Percentiles rank a stretch among this genome's conserved stretches.
Evolutionary conservation across 306 rosid species (phyloP).

Genomic region (Echinosophora koreensis): DNA sequence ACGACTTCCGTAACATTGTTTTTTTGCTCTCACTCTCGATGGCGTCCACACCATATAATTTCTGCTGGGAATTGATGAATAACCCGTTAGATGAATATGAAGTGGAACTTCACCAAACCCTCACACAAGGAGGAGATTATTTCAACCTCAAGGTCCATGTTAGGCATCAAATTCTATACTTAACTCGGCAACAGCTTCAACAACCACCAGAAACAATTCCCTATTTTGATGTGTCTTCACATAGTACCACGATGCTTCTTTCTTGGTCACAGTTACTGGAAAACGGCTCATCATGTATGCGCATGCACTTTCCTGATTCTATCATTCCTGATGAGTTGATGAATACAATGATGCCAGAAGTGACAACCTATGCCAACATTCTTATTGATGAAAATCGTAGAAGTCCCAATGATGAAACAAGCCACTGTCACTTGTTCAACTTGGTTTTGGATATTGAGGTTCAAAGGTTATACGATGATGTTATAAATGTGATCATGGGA

Average conservation of each 20-base stretch:
- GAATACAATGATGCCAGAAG: neutral
- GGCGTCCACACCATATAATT: too few relatives aligned
- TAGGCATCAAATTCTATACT: neutral
- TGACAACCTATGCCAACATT: neutral
- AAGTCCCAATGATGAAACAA: too few relatives aligned
- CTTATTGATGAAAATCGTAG: neutral
- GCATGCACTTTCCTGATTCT: neutral
- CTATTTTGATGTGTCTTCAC: neutral
- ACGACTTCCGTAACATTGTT: too few relatives aligned
- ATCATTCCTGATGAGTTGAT: neutral
- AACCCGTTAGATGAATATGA: neutral
- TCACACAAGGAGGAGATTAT: neutral
- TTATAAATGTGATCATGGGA: too few relatives aligned
- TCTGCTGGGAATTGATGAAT: neutral
- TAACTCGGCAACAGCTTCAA: neutral
- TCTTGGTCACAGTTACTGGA: neutral
- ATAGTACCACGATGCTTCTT: neutral
- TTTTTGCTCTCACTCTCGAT: too few relatives aligned
- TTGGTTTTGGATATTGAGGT: slow-evolving; percentile 23
- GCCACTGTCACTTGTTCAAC: neutral
- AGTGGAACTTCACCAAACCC: neutral
- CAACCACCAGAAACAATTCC: neutral
- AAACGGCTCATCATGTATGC: neutral
- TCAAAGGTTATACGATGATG: neutral
- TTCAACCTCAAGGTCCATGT: neutral